phyloP scores from a whole-genome alignment of 2,329 filamentous ascomycete genomes.

The Hymenoscyphus infarciens region DNA sequence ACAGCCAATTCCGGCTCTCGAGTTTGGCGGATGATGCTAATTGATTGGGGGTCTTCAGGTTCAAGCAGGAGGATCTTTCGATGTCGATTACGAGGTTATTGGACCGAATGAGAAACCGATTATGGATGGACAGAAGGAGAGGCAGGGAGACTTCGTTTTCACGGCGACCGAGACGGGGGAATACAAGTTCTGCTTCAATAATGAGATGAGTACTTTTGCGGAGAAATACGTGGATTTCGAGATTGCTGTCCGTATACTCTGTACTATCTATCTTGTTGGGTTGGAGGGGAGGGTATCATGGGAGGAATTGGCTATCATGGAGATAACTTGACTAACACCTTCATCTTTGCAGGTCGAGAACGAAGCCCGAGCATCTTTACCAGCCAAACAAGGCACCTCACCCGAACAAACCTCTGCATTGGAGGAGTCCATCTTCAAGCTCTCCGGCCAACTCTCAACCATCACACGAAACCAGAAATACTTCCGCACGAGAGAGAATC shows the following conservation, averaged over 20 bases:
- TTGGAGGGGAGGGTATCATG: neutral
- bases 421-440: conserved; percentile 93
- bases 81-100: conserved; percentile 87
- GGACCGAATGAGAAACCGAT: conserved; percentile 79
- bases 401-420: conserved; percentile 85
- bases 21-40: conserved; percentile 7
- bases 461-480: conserved; percentile 98
- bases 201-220: conserved; percentile 95
- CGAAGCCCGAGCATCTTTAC: conserved; percentile 75
- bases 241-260: conserved; percentile 66
- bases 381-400: conserved; percentile 81
- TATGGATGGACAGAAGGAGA: conserved; percentile 81
- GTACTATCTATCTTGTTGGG: neutral
- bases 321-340: conserved; percentile 2
- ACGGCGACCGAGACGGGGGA: conserved; percentile 84
- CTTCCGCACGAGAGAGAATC: conserved; percentile 97
- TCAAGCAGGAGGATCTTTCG: conserved; percentile 96
- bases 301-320: neutral
- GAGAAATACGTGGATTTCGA: conserved; percentile 99
- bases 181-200: conserved; percentile 97
- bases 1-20: too few species aligned
- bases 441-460: conserved; percentile 88
- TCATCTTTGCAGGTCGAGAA: conserved; percentile 76
- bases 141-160: conserved; percentile 97
- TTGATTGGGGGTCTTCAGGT: conserved; percentile 54